Conservation (phyloP, 2,329 filamentous ascomycete genomes). For the Gaeumannomyces tritici region DNA sequence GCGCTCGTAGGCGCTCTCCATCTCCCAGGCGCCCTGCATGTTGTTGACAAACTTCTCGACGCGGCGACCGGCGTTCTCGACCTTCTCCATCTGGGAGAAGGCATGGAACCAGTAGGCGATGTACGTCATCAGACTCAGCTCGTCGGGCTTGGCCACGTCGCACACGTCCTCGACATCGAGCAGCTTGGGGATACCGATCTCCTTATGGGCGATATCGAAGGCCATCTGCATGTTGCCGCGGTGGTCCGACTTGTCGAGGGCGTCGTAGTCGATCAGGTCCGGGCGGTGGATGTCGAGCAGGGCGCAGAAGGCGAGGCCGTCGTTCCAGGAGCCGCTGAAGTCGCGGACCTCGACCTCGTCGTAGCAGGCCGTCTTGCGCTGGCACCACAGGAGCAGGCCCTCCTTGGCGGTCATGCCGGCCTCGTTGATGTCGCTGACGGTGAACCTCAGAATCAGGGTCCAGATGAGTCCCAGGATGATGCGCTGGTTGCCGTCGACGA, state of each 20-base stretch:
- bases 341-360: slow-evolving; percentile 93
- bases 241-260: slow-evolving; percentile 88
- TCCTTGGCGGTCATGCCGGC: slow-evolving; percentile 98
- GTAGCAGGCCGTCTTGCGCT: slow-evolving; percentile 97
- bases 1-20: slow-evolving; percentile 93
- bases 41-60: slow-evolving; percentile 98
- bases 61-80: slow-evolving; percentile 90
- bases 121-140: slow-evolving; percentile 96
- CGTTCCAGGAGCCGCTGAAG: slow-evolving; percentile 94
- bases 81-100: slow-evolving; percentile 97
- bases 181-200: slow-evolving; percentile 93
- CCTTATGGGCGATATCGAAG: slow-evolving; percentile 90
- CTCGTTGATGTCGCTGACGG: slow-evolving; percentile 96
- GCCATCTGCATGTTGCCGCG: slow-evolving; percentile 95
- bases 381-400: slow-evolving; percentile 90
- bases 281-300: slow-evolving; percentile 93
- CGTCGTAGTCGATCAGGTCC: slow-evolving; percentile 93
- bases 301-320: slow-evolving; percentile 93
- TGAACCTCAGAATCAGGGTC: slow-evolving; percentile 96
- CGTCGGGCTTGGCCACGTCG: slow-evolving; percentile 91
- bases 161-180: slow-evolving; percentile 97
- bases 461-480: slow-evolving; percentile 96
- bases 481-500: slow-evolving; percentile 95
- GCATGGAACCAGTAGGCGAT: slow-evolving; percentile 99
- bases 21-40: slow-evolving; percentile 99